Conservation (phyloP, 1,284 basidiomycete genomes). For the Leccinum laetum region DNA sequence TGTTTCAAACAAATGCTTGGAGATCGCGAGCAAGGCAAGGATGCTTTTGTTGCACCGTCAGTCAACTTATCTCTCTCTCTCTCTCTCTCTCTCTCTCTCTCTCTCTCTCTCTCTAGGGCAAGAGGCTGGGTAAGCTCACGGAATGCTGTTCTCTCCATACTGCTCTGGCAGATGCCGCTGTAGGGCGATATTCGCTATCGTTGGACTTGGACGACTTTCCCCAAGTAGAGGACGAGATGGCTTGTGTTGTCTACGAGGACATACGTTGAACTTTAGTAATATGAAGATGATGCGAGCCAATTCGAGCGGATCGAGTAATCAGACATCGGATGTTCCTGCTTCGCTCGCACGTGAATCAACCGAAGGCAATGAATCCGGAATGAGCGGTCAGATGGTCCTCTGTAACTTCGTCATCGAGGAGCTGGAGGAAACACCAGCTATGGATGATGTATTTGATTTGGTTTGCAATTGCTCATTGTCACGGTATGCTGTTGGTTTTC, state of each 20-base stretch:
- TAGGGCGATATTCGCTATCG: conserved; percentile 49
- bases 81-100: conserved; percentile 5
- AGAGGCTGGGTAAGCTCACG: conserved; percentile 56
- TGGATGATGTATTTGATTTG: conserved; percentile 26
- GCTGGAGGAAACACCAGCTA: conserved; percentile 15
- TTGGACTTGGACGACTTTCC: conserved; percentile 51
- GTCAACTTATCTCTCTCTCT: conserved; percentile 17
- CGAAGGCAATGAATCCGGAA: conserved; percentile 12
- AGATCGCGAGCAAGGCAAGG: conserved; percentile 63
- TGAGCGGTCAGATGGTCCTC: conserved; percentile 19
- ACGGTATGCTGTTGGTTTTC: background rate
- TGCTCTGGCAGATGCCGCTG: conserved; percentile 42
- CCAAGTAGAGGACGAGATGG: conserved; percentile 44
- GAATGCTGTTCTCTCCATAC: conserved; percentile 40
- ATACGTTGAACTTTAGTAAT: conserved; percentile 47
- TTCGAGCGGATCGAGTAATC: conserved; percentile 20
- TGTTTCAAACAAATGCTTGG: conserved; percentile 54
- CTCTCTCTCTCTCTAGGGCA: conserved; percentile 44
- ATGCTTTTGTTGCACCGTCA: conserved; percentile 1
- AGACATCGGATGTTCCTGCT: conserved; percentile 5
- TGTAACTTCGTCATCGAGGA: conserved; percentile 27
- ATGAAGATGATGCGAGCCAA: conserved; percentile 26
- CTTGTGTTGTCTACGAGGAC: conserved; percentile 43
- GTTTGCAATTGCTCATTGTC: conserved; percentile 27
- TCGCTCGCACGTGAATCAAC: conserved; percentile 11